These are phyloP conservation scores for Cubamyces lactineus DNA, from an alignment of 768 basidiomycete species.

Conservation along the genomic window DNA sequence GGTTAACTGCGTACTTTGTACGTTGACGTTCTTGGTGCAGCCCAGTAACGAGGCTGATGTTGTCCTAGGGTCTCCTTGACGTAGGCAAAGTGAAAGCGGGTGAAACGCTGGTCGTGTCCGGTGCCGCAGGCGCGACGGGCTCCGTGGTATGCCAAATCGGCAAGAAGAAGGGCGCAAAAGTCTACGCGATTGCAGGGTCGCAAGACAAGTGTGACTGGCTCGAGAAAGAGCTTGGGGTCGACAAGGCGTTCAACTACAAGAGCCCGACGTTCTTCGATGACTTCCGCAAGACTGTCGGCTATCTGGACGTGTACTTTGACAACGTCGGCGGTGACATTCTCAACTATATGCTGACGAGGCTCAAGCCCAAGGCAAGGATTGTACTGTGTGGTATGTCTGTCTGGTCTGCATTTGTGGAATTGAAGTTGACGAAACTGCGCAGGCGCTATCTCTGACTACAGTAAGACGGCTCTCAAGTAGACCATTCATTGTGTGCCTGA, in stretches of 20 bases:
- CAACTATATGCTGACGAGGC: constrained; percentile 70
- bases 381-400: constrained; percentile 73
- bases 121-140: constrained; percentile 93
- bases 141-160: constrained; percentile 83
- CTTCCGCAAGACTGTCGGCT: constrained; percentile 71
- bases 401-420: background rate
- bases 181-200: constrained; percentile 87
- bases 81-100: constrained; percentile 81
- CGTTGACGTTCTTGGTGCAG: too few relatives aligned
- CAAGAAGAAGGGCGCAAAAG: constrained; percentile 75
- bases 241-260: constrained; percentile 89
- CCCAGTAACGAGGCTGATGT: background rate
- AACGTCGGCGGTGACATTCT: constrained; percentile 84
- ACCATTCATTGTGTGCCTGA: background rate
- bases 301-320: constrained; percentile 85
- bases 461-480: constrained; percentile 40
- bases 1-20: constrained; percentile 90
- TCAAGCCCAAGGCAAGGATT: constrained; percentile 80
- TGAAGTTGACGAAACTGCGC: background rate
- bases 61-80: constrained; percentile 72
- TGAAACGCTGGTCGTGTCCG: constrained; percentile 84
- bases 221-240: constrained; percentile 80
- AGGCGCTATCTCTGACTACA: constrained; percentile 88
- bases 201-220: constrained; percentile 86
- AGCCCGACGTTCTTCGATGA: constrained; percentile 68